These are phyloP conservation scores for Fusarium buxicola DNA, from an alignment of 2,329 filamentous ascomycete genomes.

Conservation along the genomic window DNA sequence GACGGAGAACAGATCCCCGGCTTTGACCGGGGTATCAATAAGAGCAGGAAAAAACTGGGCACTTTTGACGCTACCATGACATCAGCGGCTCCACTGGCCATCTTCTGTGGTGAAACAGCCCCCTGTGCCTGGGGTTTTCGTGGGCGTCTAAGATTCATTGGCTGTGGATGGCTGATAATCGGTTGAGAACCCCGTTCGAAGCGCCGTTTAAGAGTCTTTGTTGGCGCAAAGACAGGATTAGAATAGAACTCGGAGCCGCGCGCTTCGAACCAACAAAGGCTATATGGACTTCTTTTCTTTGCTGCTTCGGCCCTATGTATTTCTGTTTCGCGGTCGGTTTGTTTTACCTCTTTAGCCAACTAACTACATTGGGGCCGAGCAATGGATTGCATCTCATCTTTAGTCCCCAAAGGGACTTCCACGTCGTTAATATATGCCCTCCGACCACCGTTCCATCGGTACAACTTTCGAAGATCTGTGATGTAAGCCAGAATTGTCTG, in stretches of 20 bases:
- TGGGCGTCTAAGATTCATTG: conserved; percentile 28
- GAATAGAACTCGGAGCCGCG: conserved; percentile 15
- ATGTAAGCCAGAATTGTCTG: too few species aligned
- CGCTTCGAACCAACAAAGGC: conserved; percentile 4
- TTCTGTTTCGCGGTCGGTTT: too few species aligned
- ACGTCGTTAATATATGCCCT: too few species aligned
- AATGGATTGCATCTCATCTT: too few species aligned
- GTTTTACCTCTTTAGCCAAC: too few species aligned
- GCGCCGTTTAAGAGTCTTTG: conserved; percentile 5
- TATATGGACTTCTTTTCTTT: not conserved
- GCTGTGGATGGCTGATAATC: conserved; percentile 5
- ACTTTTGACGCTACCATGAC: conserved; percentile 44
- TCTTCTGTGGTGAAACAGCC: conserved; percentile 33
- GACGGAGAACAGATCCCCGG: conserved; percentile 5
- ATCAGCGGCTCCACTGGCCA: conserved; percentile 53
- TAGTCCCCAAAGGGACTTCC: too few species aligned
- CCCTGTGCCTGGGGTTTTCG: conserved; percentile 33
- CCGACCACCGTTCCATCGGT: too few species aligned
- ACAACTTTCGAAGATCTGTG: too few species aligned
- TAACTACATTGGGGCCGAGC: too few species aligned
- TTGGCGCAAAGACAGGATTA: not conserved
- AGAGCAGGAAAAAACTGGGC: conserved; percentile 24
- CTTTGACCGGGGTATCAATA: not conserved
- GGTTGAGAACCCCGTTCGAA: conserved; percentile 1
- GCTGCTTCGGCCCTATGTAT: too few species aligned